phyloP scores from a whole-genome alignment of 1,284 basidiomycete species.

The Calocybe gambosa region DNA sequence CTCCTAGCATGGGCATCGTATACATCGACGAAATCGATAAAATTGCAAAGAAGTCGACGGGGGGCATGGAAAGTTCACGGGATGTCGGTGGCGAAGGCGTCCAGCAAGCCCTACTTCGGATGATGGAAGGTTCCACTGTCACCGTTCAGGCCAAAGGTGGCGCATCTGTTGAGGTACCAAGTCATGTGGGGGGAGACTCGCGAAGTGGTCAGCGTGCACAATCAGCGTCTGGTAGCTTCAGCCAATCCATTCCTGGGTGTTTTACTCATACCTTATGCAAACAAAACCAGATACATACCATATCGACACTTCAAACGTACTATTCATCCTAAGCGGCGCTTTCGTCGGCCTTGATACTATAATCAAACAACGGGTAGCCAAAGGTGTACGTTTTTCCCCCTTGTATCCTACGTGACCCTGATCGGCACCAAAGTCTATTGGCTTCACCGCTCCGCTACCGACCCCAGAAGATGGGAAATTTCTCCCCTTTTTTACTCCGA shows the following conservation, averaged over 20 bases:
- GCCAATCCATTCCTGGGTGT: not conserved
- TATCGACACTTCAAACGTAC: constrained; percentile 83
- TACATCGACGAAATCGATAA: constrained; percentile 98
- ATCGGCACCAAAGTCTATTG: constrained; percentile 61
- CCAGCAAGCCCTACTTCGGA: constrained; percentile 85
- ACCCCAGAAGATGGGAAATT: constrained; percentile 31
- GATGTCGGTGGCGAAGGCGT: constrained; percentile 97
- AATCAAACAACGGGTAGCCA: constrained; percentile 72
- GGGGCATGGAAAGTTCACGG: constrained; percentile 67
- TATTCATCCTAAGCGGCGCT: constrained; percentile 90
- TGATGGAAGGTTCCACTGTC: constrained; percentile 89
- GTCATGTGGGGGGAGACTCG: constrained; percentile 35
- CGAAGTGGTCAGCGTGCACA: constrained; percentile 39
- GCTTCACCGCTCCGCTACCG: constrained; percentile 72
- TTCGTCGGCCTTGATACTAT: constrained; percentile 89
- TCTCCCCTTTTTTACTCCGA: constrained; percentile 72
- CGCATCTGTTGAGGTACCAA: constrained; percentile 36
- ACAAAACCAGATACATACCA: constrained; percentile 65
- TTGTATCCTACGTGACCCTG: constrained; percentile 3
- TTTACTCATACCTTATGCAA: constrained; percentile 21
- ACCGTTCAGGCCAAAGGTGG: constrained; percentile 73
- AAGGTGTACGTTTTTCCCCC: constrained; percentile 56
- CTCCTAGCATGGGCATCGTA: constrained; percentile 76
- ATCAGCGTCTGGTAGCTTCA: constrained; percentile 28
- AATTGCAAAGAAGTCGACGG: constrained; percentile 66